phyloP scores from a whole-genome alignment of 2,329 filamentous ascomycete species.

The Zalaria obscura region DNA sequence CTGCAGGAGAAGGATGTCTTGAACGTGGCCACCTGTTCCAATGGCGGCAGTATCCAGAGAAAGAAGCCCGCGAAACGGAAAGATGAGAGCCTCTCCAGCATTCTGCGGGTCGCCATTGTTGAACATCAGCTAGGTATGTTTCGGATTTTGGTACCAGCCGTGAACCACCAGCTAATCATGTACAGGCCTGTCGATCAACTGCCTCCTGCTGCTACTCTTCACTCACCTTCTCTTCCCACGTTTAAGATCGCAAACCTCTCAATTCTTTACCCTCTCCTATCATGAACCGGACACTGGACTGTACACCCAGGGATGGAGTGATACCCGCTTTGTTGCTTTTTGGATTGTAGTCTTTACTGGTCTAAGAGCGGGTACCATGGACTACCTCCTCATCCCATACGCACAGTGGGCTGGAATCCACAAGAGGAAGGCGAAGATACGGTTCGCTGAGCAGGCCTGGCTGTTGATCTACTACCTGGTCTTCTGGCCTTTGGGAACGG shows the following conservation, averaged over 20 bases:
- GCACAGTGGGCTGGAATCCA: slow-evolving; percentile 59
- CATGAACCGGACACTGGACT: slow-evolving; percentile 52
- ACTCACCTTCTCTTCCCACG: slow-evolving; percentile 73
- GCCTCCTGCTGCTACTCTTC: slow-evolving; percentile 68
- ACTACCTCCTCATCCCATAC: slow-evolving; percentile 70
- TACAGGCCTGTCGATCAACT: slow-evolving; percentile 70
- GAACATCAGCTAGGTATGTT: slow-evolving; percentile 25
- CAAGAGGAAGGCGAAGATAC: slow-evolving; percentile 59
- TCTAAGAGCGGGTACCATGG: slow-evolving; percentile 70
- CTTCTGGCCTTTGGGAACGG: slow-evolving; percentile 69
- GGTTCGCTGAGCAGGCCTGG: slow-evolving; percentile 94
- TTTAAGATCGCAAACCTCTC: slow-evolving; percentile 62
- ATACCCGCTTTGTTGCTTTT: slow-evolving; percentile 61
- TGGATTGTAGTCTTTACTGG: slow-evolving; percentile 79
- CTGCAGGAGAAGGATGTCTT: background rate
- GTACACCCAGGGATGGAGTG: slow-evolving; percentile 68
- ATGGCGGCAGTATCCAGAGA: background rate
- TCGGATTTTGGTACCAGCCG: background rate
- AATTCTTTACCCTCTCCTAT: slow-evolving; percentile 82
- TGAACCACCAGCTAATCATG: no score
- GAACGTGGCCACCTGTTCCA: slow-evolving; percentile 3
- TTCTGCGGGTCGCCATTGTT: slow-evolving; percentile 21
- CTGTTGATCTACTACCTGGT: slow-evolving; percentile 67
- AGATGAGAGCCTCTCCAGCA: slow-evolving; percentile 17
- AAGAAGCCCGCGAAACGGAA: slow-evolving; percentile 7